phyloP scores from a whole-genome alignment of 2,329 filamentous ascomycete genomes.

The Epichloe typhina region DNA sequence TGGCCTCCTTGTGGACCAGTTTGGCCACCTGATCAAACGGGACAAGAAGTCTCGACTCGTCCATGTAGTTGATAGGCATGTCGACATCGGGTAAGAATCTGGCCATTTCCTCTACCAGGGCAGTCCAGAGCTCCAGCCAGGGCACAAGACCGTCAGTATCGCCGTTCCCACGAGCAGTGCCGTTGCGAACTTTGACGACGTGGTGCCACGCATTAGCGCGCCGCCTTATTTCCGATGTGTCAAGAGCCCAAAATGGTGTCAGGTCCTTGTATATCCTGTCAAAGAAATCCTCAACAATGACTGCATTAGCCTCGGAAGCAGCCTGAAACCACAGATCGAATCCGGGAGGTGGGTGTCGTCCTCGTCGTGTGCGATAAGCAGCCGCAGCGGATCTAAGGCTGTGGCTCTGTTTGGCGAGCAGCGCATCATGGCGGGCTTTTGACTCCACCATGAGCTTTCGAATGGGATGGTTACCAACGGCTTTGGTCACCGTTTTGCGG shows the following conservation, averaged over 20 bases:
- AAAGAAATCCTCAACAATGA: conserved; percentile 51
- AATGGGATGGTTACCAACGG: conserved; percentile 32
- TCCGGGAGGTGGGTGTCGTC: conserved; percentile 49
- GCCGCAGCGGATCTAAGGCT: conserved; percentile 38
- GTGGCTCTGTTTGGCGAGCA: conserved; percentile 31
- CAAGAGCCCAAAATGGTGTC: conserved; percentile 45
- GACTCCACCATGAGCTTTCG: conserved; percentile 34
- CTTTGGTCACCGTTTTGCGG: conserved; percentile 9
- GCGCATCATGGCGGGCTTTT: conserved; percentile 25
- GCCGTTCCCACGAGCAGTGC: conserved; percentile 26
- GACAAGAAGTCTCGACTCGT: conserved; percentile 50
- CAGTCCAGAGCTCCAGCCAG: conserved; percentile 35
- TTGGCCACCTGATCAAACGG: conserved; percentile 42
- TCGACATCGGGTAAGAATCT: conserved; percentile 48
- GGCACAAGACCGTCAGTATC: conserved; percentile 26
- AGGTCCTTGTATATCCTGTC: conserved; percentile 52
- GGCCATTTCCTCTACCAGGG: conserved; percentile 37
- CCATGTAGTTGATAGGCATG: conserved; percentile 52
- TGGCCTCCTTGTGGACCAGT: conserved; percentile 34
- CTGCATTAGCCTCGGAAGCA: conserved; percentile 35
- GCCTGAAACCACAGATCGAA: conserved; percentile 48
- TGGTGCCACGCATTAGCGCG: conserved; percentile 30
- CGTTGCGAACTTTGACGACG: conserved; percentile 34
- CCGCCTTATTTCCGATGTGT: conserved; percentile 24
- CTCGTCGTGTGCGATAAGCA: conserved; percentile 41